A percentile compares a stretch with the other conserved stretches of the same genome.
These are phyloP conservation scores for Botryosphaeria agaves DNA, from an alignment of 2,329 filamentous ascomycete species.

Conservation along the genomic window DNA sequence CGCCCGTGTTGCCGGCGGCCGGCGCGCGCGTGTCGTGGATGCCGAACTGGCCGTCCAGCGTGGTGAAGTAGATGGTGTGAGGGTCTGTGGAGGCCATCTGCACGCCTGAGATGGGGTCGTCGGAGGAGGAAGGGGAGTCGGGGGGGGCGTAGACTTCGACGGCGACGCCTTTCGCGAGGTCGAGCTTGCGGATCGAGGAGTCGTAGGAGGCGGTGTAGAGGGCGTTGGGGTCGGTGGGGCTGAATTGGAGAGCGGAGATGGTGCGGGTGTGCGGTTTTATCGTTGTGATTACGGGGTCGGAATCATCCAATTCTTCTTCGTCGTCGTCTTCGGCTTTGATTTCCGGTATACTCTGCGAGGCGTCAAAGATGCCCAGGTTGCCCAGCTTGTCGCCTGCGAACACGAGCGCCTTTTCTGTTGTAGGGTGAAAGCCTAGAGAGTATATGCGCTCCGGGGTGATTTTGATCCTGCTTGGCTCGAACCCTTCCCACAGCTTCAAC, in stretches of 20 bases:
- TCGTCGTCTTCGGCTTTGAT: conserved; percentile 24
- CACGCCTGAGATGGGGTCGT: conserved; percentile 67
- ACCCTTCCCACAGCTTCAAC: conserved; percentile 66
- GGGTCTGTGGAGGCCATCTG: conserved; percentile 58
- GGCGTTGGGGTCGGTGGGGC: conserved; percentile 52
- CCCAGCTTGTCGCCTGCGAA: conserved; percentile 93
- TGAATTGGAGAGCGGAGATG: conserved; percentile 70
- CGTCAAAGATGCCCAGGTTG: conserved; percentile 79
- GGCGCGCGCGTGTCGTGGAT: conserved; percentile 57
- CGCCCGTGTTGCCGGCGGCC: conserved; percentile 29
- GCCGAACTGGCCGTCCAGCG: conserved; percentile 63
- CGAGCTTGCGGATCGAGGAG: conserved; percentile 73
- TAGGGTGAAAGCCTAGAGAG: conserved; percentile 75
- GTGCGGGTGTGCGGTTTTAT: conserved; percentile 84
- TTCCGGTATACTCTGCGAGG: conserved; percentile 45
- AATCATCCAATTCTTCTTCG: conserved; percentile 43
- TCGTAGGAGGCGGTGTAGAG: conserved; percentile 86
- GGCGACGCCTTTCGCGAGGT: conserved; percentile 64
- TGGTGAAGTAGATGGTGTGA: conserved; percentile 71
- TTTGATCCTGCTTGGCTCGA: conserved; percentile 74
- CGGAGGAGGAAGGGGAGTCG: conserved; percentile 47
- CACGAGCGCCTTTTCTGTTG: conserved; percentile 65
- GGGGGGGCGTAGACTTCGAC: conserved; percentile 65
- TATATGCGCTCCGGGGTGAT: conserved; percentile 81
- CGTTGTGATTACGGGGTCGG: conserved; percentile 67